A percentile compares a stretch with the other conserved stretches of the same genome.
Evolutionary conservation across 768 basidiomycete genomes (phyloP).

Genomic region (Clitopilus passeckerianus): DNA sequence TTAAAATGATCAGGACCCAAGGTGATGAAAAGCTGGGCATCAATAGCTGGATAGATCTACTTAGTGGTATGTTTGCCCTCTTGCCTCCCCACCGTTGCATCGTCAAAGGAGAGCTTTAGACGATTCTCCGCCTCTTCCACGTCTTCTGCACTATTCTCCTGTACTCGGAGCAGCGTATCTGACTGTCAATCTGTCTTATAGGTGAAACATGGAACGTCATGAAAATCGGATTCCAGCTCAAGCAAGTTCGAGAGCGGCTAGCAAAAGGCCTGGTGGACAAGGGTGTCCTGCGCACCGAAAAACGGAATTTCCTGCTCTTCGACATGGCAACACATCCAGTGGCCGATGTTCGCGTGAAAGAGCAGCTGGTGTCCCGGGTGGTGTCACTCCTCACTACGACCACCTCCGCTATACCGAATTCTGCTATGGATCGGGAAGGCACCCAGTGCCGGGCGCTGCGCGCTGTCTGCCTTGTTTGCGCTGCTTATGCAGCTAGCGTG

Average conservation of each 20-base stretch:
- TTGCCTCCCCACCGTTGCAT: no score
- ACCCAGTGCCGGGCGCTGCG: slow-evolving; percentile 77
- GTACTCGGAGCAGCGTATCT: not conserved
- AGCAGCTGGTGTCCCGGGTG: slow-evolving; percentile 72
- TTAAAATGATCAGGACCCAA: slow-evolving; percentile 91
- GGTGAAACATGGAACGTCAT: slow-evolving; percentile 99
- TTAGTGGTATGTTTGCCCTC: slow-evolving; percentile 69
- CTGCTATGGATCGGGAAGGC: slow-evolving; percentile 71
- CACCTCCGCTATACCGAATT: slow-evolving; percentile 73
- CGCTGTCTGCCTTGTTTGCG: slow-evolving; percentile 82
- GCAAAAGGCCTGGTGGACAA: slow-evolving; percentile 98
- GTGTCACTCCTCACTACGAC: slow-evolving; percentile 77
- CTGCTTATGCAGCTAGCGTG: slow-evolving; percentile 93
- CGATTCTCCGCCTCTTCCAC: not conserved
- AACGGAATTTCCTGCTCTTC: slow-evolving; percentile 97
- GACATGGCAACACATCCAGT: slow-evolving; percentile 99
- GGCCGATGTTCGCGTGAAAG: slow-evolving; percentile 88
- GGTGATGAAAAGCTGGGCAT: slow-evolving; percentile 73
- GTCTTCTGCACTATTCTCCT: not conserved
- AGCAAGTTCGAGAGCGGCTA: slow-evolving; percentile 96
- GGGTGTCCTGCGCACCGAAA: slow-evolving; percentile 97
- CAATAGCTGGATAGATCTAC: slow-evolving; percentile 91
- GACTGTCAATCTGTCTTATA: slow-evolving; percentile 22
- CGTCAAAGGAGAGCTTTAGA: not conserved
- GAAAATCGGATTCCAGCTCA: slow-evolving; percentile 99